These are phyloP conservation scores for Taphrina populina DNA, from an alignment of 1,139 yeast species.

Conservation along the genomic window DNA sequence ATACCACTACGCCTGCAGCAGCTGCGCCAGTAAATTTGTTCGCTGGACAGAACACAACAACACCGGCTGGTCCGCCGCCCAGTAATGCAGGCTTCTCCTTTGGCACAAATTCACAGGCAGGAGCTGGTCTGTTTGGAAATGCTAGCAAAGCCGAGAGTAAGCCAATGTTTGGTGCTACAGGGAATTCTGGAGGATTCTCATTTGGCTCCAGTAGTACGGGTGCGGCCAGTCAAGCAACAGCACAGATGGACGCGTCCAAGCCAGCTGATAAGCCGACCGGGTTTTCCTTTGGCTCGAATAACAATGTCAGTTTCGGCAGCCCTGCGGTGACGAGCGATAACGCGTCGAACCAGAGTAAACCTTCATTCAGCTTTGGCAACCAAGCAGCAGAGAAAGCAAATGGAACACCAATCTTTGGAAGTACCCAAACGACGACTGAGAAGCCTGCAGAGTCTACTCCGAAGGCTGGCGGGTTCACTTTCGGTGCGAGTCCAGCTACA, in stretches of 20 bases:
- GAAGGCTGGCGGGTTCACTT: conserved; percentile 30
- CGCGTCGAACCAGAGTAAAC: conserved; percentile 6
- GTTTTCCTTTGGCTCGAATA: conserved; percentile 8
- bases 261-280: conserved; percentile 24
- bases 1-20: conserved; percentile 33
- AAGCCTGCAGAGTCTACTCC: conserved; percentile 18
- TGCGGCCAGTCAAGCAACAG: too few species aligned
- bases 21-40: conserved; percentile 13
- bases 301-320: too few species aligned
- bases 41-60: conserved; percentile 18
- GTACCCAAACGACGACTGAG: not conserved
- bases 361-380: conserved; percentile 23
- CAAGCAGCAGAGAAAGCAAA: not conserved
- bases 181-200: conserved; percentile 39
- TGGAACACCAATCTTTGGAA: not conserved
- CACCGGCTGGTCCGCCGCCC: conserved; percentile 34
- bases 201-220: conserved; percentile 32
- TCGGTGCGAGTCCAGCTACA: conserved; percentile 32
- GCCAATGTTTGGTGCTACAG: conserved; percentile 33
- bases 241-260: too few species aligned
- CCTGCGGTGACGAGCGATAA: conserved; percentile 2
- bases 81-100: conserved; percentile 34
- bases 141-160: not conserved
- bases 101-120: conserved; percentile 15
- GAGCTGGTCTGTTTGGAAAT: conserved; percentile 3